Evolutionary conservation across 345 rosid species (phyloP).

Genomic region (Geranium brycei): DNA sequence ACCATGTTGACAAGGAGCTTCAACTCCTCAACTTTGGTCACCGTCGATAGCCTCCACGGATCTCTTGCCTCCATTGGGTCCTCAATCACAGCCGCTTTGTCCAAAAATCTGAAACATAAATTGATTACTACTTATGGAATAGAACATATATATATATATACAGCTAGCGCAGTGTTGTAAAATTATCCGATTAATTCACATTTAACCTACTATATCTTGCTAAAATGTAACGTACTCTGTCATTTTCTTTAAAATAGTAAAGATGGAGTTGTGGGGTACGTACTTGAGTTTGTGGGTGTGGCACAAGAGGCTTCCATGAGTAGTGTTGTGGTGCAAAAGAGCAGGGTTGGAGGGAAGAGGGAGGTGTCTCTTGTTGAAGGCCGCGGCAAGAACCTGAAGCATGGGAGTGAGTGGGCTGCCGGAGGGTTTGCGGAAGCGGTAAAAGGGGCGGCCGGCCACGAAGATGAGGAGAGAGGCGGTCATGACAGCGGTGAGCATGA

Average conservation of each 20-base stretch:
- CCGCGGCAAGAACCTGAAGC: constrained; percentile 68
- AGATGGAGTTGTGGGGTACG: too few species aligned
- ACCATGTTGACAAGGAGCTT: constrained; percentile 78
- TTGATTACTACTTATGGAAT: too few species aligned
- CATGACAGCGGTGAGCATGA: constrained; percentile 50
- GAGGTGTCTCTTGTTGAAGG: constrained; percentile 59
- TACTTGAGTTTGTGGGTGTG: constrained; percentile 62
- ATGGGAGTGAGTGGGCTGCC: constrained; percentile 87
- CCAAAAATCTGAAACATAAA: constrained; percentile 50
- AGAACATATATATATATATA: too few species aligned
- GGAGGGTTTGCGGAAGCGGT: constrained; percentile 49
- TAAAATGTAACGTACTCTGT: too few species aligned
- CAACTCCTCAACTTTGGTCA: constrained; percentile 74
- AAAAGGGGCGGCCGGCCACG: constrained; percentile 51
- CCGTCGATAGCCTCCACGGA: constrained; percentile 70
- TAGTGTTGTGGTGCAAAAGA: constrained; percentile 32
- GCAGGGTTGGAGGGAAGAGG: constrained; percentile 40
- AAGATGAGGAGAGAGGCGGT: constrained; percentile 49
- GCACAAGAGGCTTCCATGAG: constrained; percentile 43
- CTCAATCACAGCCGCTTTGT: constrained; percentile 68
- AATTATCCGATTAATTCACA: too few species aligned
- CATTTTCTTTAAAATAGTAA: too few species aligned
- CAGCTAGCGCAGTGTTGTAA: too few species aligned
- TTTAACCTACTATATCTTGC: too few species aligned
- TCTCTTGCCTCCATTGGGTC: constrained; percentile 20